A percentile compares a stretch with the other conserved stretches of the same genome.
Conservation (phyloP, 306 rosid genomes). For the Prunus padus region DNA sequence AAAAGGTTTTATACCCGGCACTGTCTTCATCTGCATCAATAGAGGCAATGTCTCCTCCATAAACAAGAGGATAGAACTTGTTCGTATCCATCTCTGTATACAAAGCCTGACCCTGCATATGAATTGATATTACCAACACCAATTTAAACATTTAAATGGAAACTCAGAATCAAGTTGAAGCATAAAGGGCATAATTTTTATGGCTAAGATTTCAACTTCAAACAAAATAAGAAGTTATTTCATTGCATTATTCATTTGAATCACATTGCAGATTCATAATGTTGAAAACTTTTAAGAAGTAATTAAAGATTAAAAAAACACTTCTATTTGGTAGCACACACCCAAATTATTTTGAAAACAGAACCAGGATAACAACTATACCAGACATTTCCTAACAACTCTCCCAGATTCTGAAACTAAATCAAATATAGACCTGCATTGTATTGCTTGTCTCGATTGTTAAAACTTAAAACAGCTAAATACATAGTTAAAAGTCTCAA, state of each 20-base stretch:
- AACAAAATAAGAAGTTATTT: background rate
- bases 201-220: background rate
- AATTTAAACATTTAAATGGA: background rate
- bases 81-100: constrained; percentile 39
- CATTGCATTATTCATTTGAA: background rate
- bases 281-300: background rate
- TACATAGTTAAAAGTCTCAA: background rate
- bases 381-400: background rate
- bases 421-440: background rate
- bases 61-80: constrained; percentile 52
- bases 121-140: background rate
- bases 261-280: background rate
- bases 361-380: background rate
- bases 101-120: constrained; percentile 57
- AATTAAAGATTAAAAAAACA: background rate
- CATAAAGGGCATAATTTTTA: background rate
- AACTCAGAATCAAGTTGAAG: background rate
- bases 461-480: background rate
- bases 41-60: constrained; percentile 52
- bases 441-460: background rate
- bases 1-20: constrained; percentile 38
- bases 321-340: background rate
- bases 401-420: background rate
- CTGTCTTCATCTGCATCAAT: constrained; percentile 33
- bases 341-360: background rate